phyloP scores from a whole-genome alignment of 2,329 filamentous ascomycete species.

The Acrodontium crateriforme region DNA sequence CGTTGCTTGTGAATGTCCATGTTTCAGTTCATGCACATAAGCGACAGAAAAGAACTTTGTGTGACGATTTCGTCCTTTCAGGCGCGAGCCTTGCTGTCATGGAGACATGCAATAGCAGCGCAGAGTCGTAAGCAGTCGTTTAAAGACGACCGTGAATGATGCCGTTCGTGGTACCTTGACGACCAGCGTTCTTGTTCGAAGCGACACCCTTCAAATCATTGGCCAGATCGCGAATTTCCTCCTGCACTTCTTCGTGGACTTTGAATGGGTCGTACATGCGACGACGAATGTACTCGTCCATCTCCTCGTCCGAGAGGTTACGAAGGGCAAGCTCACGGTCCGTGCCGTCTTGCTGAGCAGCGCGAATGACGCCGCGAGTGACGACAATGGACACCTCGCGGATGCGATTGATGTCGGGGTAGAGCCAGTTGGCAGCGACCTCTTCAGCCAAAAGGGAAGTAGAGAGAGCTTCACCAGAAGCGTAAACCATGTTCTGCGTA shows the following conservation, averaged over 20 bases:
- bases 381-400: constrained; percentile 78
- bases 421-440: constrained; percentile 69
- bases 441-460: constrained; percentile 70
- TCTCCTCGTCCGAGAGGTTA: constrained; percentile 51
- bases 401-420: constrained; percentile 78
- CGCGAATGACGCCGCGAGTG: constrained; percentile 83
- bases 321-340: constrained; percentile 46
- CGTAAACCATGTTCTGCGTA: constrained; percentile 95
- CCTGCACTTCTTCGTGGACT: constrained; percentile 27
- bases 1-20: too few relatives aligned
- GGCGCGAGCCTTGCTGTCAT: too few relatives aligned
- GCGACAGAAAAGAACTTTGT: too few relatives aligned
- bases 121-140: too few relatives aligned
- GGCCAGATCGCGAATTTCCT: constrained; percentile 20
- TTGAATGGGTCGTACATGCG: constrained; percentile 39
- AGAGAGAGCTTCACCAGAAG: constrained; percentile 69
- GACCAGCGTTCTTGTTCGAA: too few relatives aligned
- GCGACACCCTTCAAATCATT: neutral
- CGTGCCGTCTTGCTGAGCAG: constrained; percentile 63
- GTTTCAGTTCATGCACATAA: too few relatives aligned
- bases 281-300: constrained; percentile 49
- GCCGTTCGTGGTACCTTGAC: too few relatives aligned
- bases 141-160: too few relatives aligned
- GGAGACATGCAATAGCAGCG: too few relatives aligned
- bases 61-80: too few relatives aligned